Evolutionary conservation across 495 filamentous ascomycete species (phyloP).

Genomic region (Penicillium alfredii): DNA sequence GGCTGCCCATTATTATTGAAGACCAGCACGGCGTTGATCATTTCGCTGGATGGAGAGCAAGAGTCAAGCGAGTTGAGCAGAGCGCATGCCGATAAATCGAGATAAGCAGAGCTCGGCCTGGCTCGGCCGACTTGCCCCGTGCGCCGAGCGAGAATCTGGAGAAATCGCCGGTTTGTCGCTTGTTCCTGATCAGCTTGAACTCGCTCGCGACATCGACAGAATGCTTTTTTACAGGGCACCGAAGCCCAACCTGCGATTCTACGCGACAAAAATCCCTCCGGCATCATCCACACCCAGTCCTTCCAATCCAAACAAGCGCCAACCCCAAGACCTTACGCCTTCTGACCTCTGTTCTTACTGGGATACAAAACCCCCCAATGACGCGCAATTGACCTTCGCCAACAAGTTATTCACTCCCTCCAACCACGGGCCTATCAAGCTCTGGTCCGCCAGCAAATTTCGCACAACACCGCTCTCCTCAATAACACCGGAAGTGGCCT

Average conservation of each 20-base stretch:
- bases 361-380: constrained; percentile 51
- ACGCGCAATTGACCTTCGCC: constrained; percentile 49
- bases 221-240: constrained; percentile 2
- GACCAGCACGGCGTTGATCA: constrained; percentile 99
- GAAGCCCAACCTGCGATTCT: constrained; percentile 3
- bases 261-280: constrained; percentile 7
- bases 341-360: constrained; percentile 48
- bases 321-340: constrained; percentile 31
- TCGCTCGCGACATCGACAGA: constrained; percentile 1
- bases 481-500: constrained; percentile 54
- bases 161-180: constrained; percentile 6
- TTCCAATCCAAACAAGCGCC: constrained; percentile 23
- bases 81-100: constrained; percentile 2
- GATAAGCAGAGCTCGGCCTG: constrained; percentile 4
- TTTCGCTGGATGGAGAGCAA: constrained; percentile 31
- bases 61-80: not conserved
- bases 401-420: constrained; percentile 55
- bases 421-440: constrained; percentile 52
- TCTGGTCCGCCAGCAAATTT: constrained; percentile 68
- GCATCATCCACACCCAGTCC: constrained; percentile 6
- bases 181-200: too few species aligned
- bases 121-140: constrained; percentile 10
- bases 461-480: constrained; percentile 48
- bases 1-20: constrained; percentile 98
- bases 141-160: constrained; percentile 13